Base-by-base conservation (phyloP, 2,329 filamentous ascomycete genomes). In the Podosphaera fusca region DNA sequence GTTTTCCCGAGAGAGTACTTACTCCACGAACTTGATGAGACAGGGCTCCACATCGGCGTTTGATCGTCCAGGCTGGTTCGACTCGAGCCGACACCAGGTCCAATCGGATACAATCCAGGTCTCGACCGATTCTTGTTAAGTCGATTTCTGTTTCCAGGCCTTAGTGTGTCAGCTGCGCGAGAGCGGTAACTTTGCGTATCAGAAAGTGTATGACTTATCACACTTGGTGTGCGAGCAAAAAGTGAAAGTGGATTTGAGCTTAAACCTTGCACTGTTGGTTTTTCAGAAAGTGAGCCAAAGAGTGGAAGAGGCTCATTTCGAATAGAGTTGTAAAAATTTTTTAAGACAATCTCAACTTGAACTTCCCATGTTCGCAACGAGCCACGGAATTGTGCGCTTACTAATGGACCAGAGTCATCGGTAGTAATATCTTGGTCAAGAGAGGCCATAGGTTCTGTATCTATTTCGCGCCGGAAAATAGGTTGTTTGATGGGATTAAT, bases 11-110 rank as follows among this genome's bases (percentile, higher is more conserved):
- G 76, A 0, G 90, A 96, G 66, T 92, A 86, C 64, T 87, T 90
- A 71, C 89, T 95, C 88, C 89, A 95, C 0, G 86, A 92, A 61
- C 88, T 94, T 14, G 75, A 77, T 45, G 75, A 71, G 1, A 79
- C 74, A 9, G 92, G 92, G 64, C 87, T 95, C 87, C 87, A 96
- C 52, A 95, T 76, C 1, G 87, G 94, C 60, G 81, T 85, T 59
- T 82, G 80, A 64, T 98, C 92, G 59, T 98, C 92, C 61, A 98
- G 80, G 69, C 90, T 96, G 8, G 90, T 96, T 55, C 89, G 80
- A 66, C 88, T 95, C 0, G 90, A 95, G 31, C 85, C 88, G 66
- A 94, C 80, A 10, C 85, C 87, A 46, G 84, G 90, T 55, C 80
- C 78, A 38, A 34, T 14, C 46, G 84, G 83, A 60, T 92, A 83